These are phyloP conservation scores for Colletotrichum lupini DNA, from an alignment of 2,329 filamentous ascomycete species.

Conservation along the genomic window DNA sequence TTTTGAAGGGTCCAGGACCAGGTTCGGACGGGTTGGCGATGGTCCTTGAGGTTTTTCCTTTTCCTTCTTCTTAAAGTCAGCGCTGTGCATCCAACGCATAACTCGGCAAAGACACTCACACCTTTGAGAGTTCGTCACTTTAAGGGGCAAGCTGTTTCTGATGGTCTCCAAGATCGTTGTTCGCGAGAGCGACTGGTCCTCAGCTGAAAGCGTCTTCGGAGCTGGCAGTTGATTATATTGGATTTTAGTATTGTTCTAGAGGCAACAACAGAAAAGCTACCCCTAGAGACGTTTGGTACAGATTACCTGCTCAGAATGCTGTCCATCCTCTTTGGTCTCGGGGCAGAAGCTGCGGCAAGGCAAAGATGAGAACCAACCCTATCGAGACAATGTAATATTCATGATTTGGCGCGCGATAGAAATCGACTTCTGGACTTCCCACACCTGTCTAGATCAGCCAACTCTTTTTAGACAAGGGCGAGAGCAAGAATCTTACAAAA, in stretches of 20 bases:
- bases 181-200: not conserved
- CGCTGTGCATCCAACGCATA: slow-evolving; percentile 23
- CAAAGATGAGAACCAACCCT: not conserved
- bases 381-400: not conserved
- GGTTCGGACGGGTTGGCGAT: not conserved
- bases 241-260: not conserved
- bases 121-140: not conserved
- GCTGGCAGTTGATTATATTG: not conserved
- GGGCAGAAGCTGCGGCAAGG: not conserved
- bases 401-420: not conserved
- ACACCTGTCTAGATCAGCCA: not conserved
- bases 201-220: not conserved
- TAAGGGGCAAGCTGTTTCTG: not conserved
- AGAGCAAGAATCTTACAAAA: not conserved
- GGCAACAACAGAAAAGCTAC: too few relatives aligned
- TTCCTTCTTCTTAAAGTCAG: not conserved
- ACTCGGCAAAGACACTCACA: not conserved
- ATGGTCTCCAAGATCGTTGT: not conserved
- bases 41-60: not conserved
- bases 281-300: too few relatives aligned
- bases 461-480: not conserved
- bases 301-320: not conserved
- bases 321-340: not conserved
- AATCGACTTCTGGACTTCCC: not conserved
- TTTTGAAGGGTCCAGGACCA: not conserved